These are phyloP conservation scores for Blastomyces silverae DNA, from an alignment of 2,329 filamentous ascomycete species.

Conservation along the genomic window DNA sequence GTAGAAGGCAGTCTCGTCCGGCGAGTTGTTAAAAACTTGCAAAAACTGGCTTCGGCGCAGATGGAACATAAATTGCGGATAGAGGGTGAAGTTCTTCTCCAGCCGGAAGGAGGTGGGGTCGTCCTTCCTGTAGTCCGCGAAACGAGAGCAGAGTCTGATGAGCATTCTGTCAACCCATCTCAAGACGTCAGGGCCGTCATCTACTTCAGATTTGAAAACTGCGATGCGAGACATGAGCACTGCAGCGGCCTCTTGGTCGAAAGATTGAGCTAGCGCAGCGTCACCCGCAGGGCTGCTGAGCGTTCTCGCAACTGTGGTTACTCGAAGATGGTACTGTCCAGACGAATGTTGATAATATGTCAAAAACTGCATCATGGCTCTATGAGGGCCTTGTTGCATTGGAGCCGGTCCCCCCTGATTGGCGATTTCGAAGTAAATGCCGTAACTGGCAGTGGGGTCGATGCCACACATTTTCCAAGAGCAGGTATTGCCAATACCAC, in stretches of 20 bases:
- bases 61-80: conserved; percentile 99
- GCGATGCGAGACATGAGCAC: conserved; percentile 99
- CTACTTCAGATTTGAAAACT: conserved; percentile 97
- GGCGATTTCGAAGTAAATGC: conserved; percentile 95
- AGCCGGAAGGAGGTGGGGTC: conserved; percentile 93
- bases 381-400: conserved; percentile 79
- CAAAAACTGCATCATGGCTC: conserved; percentile 95
- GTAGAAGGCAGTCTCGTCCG: conserved; percentile 98
- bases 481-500: conserved; percentile 96
- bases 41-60: conserved; percentile 93
- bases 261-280: conserved; percentile 89
- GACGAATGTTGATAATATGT: conserved; percentile 98
- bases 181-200: conserved; percentile 95
- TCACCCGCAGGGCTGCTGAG: conserved; percentile 91
- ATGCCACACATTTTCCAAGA: conserved; percentile 99
- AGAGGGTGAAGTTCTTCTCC: conserved; percentile 98
- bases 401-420: conserved; percentile 80
- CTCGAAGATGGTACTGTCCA: conserved; percentile 89
- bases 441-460: conserved; percentile 87
- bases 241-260: conserved; percentile 95
- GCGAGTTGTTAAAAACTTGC: conserved; percentile 99
- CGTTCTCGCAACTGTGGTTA: conserved; percentile 87
- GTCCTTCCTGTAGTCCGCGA: conserved; percentile 97
- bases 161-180: conserved; percentile 99
- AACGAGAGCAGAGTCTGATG: conserved; percentile 89